These are phyloP conservation scores for Saccharomycopsis sp. DNA, from an alignment of 805 yeast species.

Conservation along the genomic window DNA sequence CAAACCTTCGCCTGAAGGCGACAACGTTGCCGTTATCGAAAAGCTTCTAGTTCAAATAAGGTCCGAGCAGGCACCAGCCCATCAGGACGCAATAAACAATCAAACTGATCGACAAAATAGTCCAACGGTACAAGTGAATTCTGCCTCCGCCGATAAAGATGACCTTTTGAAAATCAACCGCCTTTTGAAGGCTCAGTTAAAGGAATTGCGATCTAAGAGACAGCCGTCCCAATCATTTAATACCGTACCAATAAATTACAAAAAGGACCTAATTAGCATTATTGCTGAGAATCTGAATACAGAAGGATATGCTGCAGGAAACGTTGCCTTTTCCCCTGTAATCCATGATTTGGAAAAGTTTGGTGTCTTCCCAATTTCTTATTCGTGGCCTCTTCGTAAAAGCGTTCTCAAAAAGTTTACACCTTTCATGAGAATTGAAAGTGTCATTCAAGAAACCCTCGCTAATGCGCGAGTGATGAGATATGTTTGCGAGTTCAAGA, in stretches of 20 bases:
- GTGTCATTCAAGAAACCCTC: neutral
- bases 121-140: neutral
- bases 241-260: neutral
- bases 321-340: neutral
- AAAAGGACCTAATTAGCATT: neutral
- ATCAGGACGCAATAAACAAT: too few species aligned
- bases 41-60: neutral
- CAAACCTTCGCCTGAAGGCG: too few species aligned
- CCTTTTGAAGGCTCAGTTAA: neutral
- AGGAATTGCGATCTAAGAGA: neutral
- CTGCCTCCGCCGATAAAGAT: neutral
- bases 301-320: neutral
- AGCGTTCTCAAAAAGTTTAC: conserved; percentile 2
- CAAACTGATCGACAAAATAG: neutral
- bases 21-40: neutral
- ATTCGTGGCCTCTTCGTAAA: conserved; percentile 4
- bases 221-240: too few species aligned
- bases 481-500: neutral
- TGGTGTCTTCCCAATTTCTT: conserved; percentile 13
- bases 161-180: neutral
- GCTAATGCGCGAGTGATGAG: neutral
- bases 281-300: neutral
- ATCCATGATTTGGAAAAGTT: conserved; percentile 4
- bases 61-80: too few species aligned
- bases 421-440: conserved; percentile 7